Percentiles rank a stretch among this genome's conserved stretches.
These are phyloP conservation scores for Epichloe hybrida DNA, from an alignment of 2,329 filamentous ascomycete species.

Conservation along the genomic window DNA sequence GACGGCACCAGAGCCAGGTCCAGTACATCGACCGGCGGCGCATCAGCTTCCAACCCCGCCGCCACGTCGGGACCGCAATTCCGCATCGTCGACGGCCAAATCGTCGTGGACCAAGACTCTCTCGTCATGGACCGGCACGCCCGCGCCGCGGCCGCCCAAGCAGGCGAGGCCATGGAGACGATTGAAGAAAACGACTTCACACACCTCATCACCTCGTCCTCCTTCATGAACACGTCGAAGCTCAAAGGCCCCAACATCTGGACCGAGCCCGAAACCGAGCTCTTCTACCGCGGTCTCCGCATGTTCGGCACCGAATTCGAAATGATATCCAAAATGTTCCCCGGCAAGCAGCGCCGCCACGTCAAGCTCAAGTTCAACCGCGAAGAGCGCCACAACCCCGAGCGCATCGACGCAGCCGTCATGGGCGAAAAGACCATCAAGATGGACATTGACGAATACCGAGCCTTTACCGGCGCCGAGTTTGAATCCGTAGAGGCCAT, in stretches of 20 bases:
- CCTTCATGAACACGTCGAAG: constrained; percentile 50
- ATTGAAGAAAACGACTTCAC: constrained; percentile 72
- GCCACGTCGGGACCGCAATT: constrained; percentile 35
- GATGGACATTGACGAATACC: constrained; percentile 50
- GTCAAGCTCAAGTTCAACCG: constrained; percentile 75
- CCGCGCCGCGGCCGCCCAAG: constrained; percentile 36
- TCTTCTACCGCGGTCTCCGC: constrained; percentile 60
- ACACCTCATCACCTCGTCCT: constrained; percentile 52
- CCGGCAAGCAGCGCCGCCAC: constrained; percentile 54
- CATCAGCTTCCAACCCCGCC: constrained; percentile 8
- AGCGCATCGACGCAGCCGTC: constrained; percentile 49
- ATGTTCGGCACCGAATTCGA: constrained; percentile 77
- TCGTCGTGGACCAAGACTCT: constrained; percentile 56
- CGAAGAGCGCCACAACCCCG: constrained; percentile 56
- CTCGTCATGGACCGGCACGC: constrained; percentile 57
- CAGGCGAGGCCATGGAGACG: constrained; percentile 41
- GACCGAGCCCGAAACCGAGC: constrained; percentile 56
- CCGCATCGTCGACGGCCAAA: constrained; percentile 56
- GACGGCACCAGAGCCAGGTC: constrained; percentile 3
- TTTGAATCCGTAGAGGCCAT: constrained; percentile 43
- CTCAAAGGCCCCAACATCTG: constrained; percentile 52
- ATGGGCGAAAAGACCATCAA: constrained; percentile 42
- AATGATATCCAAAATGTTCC: constrained; percentile 66
- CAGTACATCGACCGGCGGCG: constrained; percentile 4
- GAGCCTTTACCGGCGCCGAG: constrained; percentile 36